Base-by-base conservation (phyloP, 2,329 filamentous ascomycete genomes). In the Sordariomycetes sp. region DNA sequence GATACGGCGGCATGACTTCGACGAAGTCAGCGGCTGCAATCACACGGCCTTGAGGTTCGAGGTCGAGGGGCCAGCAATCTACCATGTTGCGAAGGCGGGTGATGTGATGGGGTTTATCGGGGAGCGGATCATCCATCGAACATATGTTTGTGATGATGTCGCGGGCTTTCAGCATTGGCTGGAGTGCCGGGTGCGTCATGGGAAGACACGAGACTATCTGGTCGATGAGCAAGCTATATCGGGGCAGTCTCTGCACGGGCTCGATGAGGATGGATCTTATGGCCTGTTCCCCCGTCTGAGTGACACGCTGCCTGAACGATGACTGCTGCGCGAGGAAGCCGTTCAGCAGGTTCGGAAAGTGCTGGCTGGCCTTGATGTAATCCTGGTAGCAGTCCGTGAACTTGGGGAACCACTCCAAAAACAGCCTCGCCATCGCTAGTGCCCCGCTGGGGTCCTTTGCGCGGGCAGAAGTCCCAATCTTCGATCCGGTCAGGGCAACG, bases 101-200 rank as follows among this genome's bases (percentile, higher is more conserved):
- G 36, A 86, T 80, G 52, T 89, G 77, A 62, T 89, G 87, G 10
- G 85, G 84, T 62, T 90, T 87, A 65, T 89, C 86, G 2, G 75
- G 81, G 64, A 69, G 76, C 65, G 65, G 87, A 67, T 73, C 87
- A 64, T 96, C 92, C 72, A 96, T 85, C 17, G 92, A 95, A 70
- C 94, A 99, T 51, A 99, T 99, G 57, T 95, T 94, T 22, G 91
- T 90, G 62, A 99, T 90, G 56, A 96, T 88, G 68, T 97, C 94
- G 62, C 92, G 81, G 0, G 94, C 91, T 67, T 90, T 91, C 50
- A 96, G 80, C 72, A 99, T 85, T 2, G 80, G 78, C 62, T 87
- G 86, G 56, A 96, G 77, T 0, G 91, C 91, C 2, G 90, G 89
- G 67, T 97, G 91, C 10, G 87, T 84, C 55, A 91, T 82, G 4